Base-by-base conservation (phyloP, 371 early-diverging fungal genomes). In the Mortierella sp. region DNA sequence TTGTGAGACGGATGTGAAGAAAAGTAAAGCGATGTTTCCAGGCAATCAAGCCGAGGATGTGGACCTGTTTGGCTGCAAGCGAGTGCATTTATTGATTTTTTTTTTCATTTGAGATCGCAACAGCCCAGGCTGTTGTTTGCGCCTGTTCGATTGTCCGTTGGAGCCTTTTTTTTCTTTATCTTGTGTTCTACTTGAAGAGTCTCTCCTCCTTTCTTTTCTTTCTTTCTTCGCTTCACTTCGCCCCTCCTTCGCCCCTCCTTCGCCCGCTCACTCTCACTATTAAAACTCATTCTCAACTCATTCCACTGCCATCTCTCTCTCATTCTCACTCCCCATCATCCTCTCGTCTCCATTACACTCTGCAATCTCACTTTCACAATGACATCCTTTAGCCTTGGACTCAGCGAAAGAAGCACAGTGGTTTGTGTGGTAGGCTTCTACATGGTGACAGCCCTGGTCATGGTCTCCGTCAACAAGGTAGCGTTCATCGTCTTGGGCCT, bases 401-500 rank as follows among this genome's bases (percentile, higher is more conserved):
- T 59, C 14, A 59, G 59, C 31, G 59, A 59, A 16, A 59, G 59
- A 28, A 8, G 26, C 5, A 16, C 6, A n/a, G 31, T 28, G 31
- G 5, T 28, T 14, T 59, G 13, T 16, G 14, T 54, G 0, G 31
- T 59, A 21, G 53, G 24, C 53, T 43, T 37, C 26, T 31, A 53
- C 40, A 31, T 53, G 81, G 73, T 88, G 48, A 90, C 90, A 5
- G 88, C 91, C 6, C 76, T 91, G 37, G 86, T 89, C 74, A 89
- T 91, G 90, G 88, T 92, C n/a, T 46, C 90, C 71, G 90, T 89
- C 59, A 92, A 92, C 82, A 92, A 92, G 81, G 86, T 88, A 79
- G 24, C 26, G 28, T n/a, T 16, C 3, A 2, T 55, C 24, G 1
- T 8, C 59, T 5, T n/a, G 21, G 21, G 5, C 2, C 31, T 57